Conservation (phyloP, 768 basidiomycete genomes). For the Mycena crocata region DNA sequence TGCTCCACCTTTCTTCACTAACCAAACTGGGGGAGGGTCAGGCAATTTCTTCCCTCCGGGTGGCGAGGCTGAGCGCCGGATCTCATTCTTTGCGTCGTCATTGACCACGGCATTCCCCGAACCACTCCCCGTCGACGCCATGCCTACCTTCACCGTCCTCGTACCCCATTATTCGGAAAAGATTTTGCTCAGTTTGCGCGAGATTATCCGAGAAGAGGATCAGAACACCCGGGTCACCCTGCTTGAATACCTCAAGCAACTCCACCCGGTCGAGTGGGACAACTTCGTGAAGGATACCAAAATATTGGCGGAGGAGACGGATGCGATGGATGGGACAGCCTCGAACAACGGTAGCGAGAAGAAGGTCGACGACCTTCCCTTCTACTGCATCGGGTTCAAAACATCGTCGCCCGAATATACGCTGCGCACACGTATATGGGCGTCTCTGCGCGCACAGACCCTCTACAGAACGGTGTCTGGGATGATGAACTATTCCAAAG, state of each 20-base stretch:
- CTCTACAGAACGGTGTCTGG: slow-evolving; percentile 98
- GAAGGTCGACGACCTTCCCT: slow-evolving; percentile 94
- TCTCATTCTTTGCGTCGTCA: slow-evolving; percentile 98
- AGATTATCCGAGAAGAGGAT: slow-evolving; percentile 99
- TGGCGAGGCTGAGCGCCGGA: slow-evolving; percentile 96
- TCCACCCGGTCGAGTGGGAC: slow-evolving; percentile 99
- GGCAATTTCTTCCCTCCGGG: slow-evolving; percentile 93
- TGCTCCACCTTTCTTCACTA: slow-evolving; percentile 98
- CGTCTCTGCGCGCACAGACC: slow-evolving; percentile 96
- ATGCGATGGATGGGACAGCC: slow-evolving; percentile 64
- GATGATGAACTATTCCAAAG: slow-evolving; percentile 99
- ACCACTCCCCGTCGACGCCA: slow-evolving; percentile 94
- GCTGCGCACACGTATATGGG: slow-evolving; percentile 98
- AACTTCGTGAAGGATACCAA: slow-evolving; percentile 99
- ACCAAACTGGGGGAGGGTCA: slow-evolving; percentile 76
- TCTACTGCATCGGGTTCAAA: slow-evolving; percentile 99
- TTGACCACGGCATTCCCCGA: slow-evolving; percentile 96
- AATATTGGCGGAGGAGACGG: slow-evolving; percentile 94
- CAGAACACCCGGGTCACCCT: slow-evolving; percentile 96
- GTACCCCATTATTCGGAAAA: slow-evolving; percentile 99
- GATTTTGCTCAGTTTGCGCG: slow-evolving; percentile 94
- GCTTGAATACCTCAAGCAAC: slow-evolving; percentile 97
- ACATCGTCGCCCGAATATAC: slow-evolving; percentile 99
- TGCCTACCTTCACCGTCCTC: slow-evolving; percentile 99
- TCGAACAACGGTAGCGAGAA: slow-evolving; percentile 78